Evolutionary conservation across 1,284 basidiomycete genomes (phyloP).

Genomic region (Agaricales sp.): DNA sequence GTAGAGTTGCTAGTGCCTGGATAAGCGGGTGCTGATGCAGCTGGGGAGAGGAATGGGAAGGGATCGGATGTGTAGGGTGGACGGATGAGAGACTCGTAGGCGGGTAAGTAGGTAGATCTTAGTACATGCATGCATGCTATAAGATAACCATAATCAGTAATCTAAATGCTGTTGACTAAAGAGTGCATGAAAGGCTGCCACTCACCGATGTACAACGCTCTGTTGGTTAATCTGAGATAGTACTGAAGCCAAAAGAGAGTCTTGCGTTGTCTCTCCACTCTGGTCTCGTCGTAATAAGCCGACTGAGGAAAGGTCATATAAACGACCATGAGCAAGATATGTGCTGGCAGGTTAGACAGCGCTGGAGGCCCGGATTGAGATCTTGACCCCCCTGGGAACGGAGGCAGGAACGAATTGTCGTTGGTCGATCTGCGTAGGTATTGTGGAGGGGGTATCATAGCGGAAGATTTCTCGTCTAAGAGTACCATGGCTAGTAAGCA

Average conservation of each 20-base stretch:
- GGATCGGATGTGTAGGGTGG: constrained; percentile 66
- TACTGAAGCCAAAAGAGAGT: constrained; percentile 59
- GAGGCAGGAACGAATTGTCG: not conserved
- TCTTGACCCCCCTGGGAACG: not conserved
- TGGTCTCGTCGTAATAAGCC: constrained; percentile 25
- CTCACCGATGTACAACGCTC: constrained; percentile 53
- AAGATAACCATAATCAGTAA: not conserved
- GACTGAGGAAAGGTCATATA: constrained; percentile 45
- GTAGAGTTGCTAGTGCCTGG: constrained; percentile 9
- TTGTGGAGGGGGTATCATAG: too few relatives aligned
- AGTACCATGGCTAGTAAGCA: too few relatives aligned
- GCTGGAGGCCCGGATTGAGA: not conserved
- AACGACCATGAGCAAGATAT: constrained; percentile 53
- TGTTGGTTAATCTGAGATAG: constrained; percentile 54
- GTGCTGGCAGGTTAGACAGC: constrained; percentile 29
- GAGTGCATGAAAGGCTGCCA: constrained; percentile 1
- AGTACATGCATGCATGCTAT: constrained; percentile 71
- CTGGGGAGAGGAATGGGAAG: constrained; percentile 38
- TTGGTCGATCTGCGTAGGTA: too few relatives aligned
- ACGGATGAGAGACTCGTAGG: constrained; percentile 52
- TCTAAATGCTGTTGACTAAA: not conserved
- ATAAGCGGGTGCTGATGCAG: constrained; percentile 15
- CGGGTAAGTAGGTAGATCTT: constrained; percentile 58
- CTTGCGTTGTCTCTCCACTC: constrained; percentile 43
- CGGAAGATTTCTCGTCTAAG: too few relatives aligned